Conservation (phyloP, 2,329 filamentous ascomycete genomes). For the Colletotrichum musicola region DNA sequence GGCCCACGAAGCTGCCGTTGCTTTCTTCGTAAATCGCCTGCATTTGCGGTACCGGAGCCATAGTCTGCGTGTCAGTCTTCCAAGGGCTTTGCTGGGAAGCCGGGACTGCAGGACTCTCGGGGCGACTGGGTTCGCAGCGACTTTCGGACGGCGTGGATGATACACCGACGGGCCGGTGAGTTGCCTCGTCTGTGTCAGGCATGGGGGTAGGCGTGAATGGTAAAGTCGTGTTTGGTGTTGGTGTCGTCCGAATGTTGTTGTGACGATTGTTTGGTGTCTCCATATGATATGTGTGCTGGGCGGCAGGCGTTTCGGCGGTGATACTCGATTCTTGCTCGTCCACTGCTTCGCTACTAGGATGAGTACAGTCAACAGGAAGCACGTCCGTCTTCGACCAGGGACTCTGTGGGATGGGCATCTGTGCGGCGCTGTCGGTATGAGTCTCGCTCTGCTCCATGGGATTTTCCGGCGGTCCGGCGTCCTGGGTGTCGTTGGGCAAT, state of each 20-base stretch:
- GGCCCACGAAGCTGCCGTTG: slow-evolving; percentile 2
- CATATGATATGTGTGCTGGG: not conserved
- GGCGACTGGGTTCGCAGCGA: not conserved
- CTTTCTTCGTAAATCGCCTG: not conserved
- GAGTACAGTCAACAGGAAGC: not conserved
- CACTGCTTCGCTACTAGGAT: not conserved
- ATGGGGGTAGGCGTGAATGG: not conserved
- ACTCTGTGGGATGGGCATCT: slow-evolving; percentile 7
- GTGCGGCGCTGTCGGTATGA: not conserved
- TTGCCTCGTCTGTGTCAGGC: not conserved
- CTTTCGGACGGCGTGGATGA: not conserved
- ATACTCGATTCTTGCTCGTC: not conserved
- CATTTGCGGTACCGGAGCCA: not conserved
- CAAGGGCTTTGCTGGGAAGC: slow-evolving; percentile 34
- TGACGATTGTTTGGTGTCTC: not conserved
- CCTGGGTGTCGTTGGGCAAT: not conserved
- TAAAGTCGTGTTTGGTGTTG: not conserved
- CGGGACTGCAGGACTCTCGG: slow-evolving; percentile 6
- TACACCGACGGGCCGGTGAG: not conserved
- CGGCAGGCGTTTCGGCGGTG: not conserved
- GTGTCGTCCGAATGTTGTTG: not conserved
- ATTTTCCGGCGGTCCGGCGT: not conserved
- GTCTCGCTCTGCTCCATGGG: not conserved
- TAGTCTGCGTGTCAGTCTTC: slow-evolving; percentile 15
- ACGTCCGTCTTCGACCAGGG: slow-evolving; percentile 29